Conservation (phyloP, 2,329 filamentous ascomycete species). For the Hortaea sp. region DNA sequence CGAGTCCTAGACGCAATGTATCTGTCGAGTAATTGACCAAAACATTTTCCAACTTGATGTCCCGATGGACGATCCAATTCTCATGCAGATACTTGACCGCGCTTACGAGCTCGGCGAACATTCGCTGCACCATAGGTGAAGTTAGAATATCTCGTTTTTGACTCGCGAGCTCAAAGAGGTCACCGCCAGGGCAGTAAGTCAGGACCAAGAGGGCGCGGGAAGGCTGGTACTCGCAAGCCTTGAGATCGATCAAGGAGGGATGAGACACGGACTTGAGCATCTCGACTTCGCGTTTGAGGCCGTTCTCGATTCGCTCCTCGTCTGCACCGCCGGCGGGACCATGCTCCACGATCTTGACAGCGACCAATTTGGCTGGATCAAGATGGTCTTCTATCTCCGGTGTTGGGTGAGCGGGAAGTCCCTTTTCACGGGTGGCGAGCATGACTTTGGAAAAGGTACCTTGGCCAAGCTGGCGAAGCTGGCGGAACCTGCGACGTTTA, state of each 20-base stretch:
- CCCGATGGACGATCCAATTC: slow-evolving; percentile 81
- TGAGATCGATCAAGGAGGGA: slow-evolving; percentile 81
- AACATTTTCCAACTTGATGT: slow-evolving; percentile 97
- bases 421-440: slow-evolving; percentile 70
- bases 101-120: slow-evolving; percentile 80
- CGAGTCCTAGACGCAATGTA: slow-evolving; percentile 46
- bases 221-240: slow-evolving; percentile 80
- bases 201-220: slow-evolving; percentile 75
- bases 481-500: slow-evolving; percentile 68
- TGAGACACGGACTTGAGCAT: slow-evolving; percentile 83
- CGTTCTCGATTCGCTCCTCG: slow-evolving; percentile 85
- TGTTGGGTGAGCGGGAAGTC: slow-evolving; percentile 24
- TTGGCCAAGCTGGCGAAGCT: slow-evolving; percentile 71
- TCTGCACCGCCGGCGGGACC: slow-evolving; percentile 88
- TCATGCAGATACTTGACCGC: slow-evolving; percentile 80
- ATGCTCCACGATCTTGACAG: slow-evolving; percentile 91
- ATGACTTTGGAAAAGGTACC: slow-evolving; percentile 94
- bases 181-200: slow-evolving; percentile 86
- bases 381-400: slow-evolving; percentile 39
- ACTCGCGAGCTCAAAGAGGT: slow-evolving; percentile 86
- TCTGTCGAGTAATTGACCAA: slow-evolving; percentile 69
- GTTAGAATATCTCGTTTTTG: slow-evolving; percentile 58
- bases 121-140: slow-evolving; percentile 62
- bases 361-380: slow-evolving; percentile 72
- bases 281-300: slow-evolving; percentile 86